phyloP scores from a whole-genome alignment of 441 rosid species.

The Flueggea neowawraea region DNA sequence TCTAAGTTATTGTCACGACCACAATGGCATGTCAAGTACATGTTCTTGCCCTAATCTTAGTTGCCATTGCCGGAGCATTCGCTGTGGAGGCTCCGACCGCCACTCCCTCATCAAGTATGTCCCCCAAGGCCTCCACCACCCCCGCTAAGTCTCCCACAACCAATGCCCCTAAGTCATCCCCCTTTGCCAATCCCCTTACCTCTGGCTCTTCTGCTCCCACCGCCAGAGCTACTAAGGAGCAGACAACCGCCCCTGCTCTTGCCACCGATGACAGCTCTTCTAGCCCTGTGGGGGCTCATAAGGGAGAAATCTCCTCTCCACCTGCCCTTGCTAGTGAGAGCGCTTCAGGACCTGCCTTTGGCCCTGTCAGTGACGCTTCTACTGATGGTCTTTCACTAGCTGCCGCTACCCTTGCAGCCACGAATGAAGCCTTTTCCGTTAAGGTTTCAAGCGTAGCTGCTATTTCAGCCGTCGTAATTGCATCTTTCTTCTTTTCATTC shows the following conservation, averaged over 20 bases:
- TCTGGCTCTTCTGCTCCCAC: constrained; percentile 3
- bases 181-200: constrained; percentile 19
- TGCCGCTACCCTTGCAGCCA: constrained; percentile 30
- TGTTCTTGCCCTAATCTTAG: constrained; percentile 35
- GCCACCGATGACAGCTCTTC: not conserved
- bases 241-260: constrained; percentile 9
- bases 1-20: not conserved
- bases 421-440: constrained; percentile 16
- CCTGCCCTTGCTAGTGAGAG: constrained; percentile 14
- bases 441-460: constrained; percentile 26
- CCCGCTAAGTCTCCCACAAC: constrained; percentile 18
- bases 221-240: not conserved
- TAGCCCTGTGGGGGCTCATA: constrained; percentile 8
- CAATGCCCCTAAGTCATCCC: constrained; percentile 12
- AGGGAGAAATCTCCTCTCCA: constrained; percentile 10
- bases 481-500: constrained; percentile 28
- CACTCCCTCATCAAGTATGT: constrained; percentile 25
- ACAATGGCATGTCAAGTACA: constrained; percentile 56
- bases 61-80: constrained; percentile 36
- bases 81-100: constrained; percentile 43
- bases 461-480: constrained; percentile 23
- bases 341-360: constrained; percentile 7
- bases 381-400: constrained; percentile 13
- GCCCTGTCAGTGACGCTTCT: not conserved
- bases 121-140: constrained; percentile 24